These are phyloP conservation scores for Flaveria brownii DNA, from an alignment of 129 eudicot species.

Conservation along the genomic window DNA sequence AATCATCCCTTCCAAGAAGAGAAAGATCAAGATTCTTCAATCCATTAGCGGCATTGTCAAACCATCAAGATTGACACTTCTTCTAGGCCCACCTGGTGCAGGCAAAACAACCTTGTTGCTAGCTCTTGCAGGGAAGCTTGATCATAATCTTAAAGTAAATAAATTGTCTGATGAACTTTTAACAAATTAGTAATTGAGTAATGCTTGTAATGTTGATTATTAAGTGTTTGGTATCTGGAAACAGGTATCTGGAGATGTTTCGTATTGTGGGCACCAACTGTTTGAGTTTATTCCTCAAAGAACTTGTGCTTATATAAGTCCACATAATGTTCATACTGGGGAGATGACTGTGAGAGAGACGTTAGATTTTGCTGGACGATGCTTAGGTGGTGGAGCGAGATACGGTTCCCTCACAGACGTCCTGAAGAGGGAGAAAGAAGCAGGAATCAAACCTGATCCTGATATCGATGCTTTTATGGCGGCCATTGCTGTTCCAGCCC, in stretches of 20 bases:
- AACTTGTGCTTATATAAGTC: constrained; percentile 26
- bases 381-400: constrained; percentile 30
- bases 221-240: not conserved
- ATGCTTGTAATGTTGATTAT: no score
- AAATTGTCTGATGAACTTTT: no score
- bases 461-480: constrained; percentile 35
- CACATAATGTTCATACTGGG: constrained; percentile 26
- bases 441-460: constrained; percentile 35
- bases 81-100: constrained; percentile 41
- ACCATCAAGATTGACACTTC: constrained; percentile 62
- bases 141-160: constrained; percentile 31
- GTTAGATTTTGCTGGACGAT: constrained; percentile 35
- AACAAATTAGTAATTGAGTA: no score
- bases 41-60: constrained; percentile 66
- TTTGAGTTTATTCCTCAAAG: constrained; percentile 28
- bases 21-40: constrained; percentile 56
- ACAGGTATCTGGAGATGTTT: constrained; percentile 35
- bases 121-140: constrained; percentile 37
- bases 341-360: constrained; percentile 44
- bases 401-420: constrained; percentile 1
- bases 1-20: constrained; percentile 67
- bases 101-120: constrained; percentile 40
- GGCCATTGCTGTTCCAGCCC: constrained; percentile 20
- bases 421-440: constrained; percentile 29
- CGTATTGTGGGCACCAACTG: constrained; percentile 34